Percentiles rank a stretch among this genome's conserved stretches.
Conservation (phyloP, 2,329 filamentous ascomycete genomes). For the Clarireedia sp. region DNA sequence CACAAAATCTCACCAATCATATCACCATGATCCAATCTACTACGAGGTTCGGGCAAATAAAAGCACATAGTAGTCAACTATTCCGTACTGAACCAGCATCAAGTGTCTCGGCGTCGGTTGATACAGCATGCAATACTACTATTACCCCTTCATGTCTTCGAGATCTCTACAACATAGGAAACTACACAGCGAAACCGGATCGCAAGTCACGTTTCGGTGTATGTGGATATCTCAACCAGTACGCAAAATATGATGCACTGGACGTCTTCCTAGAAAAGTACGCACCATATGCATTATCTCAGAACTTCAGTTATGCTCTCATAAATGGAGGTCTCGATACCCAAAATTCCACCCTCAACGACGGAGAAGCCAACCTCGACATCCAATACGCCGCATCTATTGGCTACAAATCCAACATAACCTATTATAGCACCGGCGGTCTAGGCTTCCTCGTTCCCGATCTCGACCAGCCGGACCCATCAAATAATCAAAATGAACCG, state of each 20-base stretch:
- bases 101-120: conserved; percentile 20
- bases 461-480: conserved; percentile 34
- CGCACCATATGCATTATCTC: conserved; percentile 16
- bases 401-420: conserved; percentile 45
- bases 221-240: conserved; percentile 33
- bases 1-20: conserved; percentile 29
- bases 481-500: conserved; percentile 56
- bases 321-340: conserved; percentile 31
- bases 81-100: conserved; percentile 11
- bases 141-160: conserved; percentile 31
- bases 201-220: conserved; percentile 57
- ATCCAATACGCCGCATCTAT: conserved; percentile 42
- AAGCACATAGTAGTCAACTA: conserved; percentile 20
- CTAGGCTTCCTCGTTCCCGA: conserved; percentile 35
- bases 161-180: conserved; percentile 33
- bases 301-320: conserved; percentile 22
- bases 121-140: conserved; percentile 23
- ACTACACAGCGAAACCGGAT: conserved; percentile 37
- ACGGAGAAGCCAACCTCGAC: conserved; percentile 33
- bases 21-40: conserved; percentile 37
- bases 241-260: conserved; percentile 18
- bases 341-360: conserved; percentile 32
- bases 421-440: conserved; percentile 47
- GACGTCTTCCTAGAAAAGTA: conserved; percentile 16
- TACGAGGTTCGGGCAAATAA: conserved; percentile 40